Evolutionary conservation across 495 filamentous ascomycete species (phyloP), one percentile per base, ranked within the genome.

Genomic region (Aspergillus asperescens): DNA sequence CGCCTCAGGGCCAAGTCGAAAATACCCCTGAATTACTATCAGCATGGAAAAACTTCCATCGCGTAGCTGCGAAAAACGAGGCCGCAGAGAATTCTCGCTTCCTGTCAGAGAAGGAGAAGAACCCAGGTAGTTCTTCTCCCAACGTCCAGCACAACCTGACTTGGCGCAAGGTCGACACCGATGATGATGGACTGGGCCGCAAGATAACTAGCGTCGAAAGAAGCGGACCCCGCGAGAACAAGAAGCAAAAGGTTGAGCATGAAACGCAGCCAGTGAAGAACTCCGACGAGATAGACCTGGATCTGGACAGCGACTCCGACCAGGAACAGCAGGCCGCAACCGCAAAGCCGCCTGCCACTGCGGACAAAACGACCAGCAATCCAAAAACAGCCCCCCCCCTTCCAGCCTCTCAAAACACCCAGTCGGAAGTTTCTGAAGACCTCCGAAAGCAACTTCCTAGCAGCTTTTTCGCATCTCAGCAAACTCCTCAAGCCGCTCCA

Each of bases 371-470:
- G 23, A 23, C 50, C 12, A 50, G 28, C n/a, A 13, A 27, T 10
- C 23, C 2, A 7, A 16, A 38, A 44, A 22, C 48, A 27, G 18
- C 10, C 43, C 44, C 22, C 5, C 52, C 54, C 7, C 18, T 20
- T 29, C 35, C n/a, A 39, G 22, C 15, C 27, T 13, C 24, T 24
- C 43, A 54, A 13, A 15, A 25, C 8, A 45, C 32, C 6, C 54
- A 57, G 12, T 51, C 52, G 3, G 64, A 62, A 22, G 70, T 87
- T 2, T 61, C 82, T 13, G 75, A 83, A 27, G 77, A 77, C 46
- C 61, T 93, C 48, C 79, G 84, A 16, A 77, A 75, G 34, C 82
- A 84, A 43, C 76, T 90, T 15, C 87, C 86, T 7, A 78, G 81
- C 10, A 78, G 84, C 1, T 86, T 89, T 52, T 60, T 77, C 5